Evolutionary conservation across 2,329 filamentous ascomycete species (phyloP).

Genomic region (Botrytis medusae): DNA sequence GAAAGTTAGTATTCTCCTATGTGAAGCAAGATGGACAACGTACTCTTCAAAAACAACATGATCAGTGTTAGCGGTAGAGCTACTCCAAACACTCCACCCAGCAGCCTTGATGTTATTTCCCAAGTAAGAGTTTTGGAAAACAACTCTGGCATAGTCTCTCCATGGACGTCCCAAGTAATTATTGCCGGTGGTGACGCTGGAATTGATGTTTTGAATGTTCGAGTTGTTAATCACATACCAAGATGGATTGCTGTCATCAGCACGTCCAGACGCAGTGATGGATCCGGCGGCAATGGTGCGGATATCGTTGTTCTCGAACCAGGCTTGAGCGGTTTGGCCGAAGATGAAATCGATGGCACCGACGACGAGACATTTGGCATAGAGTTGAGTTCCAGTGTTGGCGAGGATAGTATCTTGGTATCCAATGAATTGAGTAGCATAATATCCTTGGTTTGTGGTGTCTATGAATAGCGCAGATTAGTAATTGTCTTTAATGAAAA

Average conservation of each 20-base stretch:
- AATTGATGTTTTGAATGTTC: conserved; percentile 46
- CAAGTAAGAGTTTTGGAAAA: conserved; percentile 50
- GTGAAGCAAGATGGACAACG: neutral
- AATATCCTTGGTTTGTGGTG: conserved; percentile 55
- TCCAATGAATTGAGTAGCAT: conserved; percentile 53
- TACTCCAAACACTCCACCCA: conserved; percentile 53
- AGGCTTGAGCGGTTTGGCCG: conserved; percentile 51
- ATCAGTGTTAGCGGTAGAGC: conserved; percentile 29
- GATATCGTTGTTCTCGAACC: conserved; percentile 47
- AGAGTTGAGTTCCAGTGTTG: conserved; percentile 54
- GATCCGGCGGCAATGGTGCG: conserved; percentile 50
- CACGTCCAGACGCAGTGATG: conserved; percentile 48
- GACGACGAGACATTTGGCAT: conserved; percentile 55
- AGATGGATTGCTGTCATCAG: conserved; percentile 41
- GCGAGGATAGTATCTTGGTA: conserved; percentile 56
- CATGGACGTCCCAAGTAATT: conserved; percentile 55
- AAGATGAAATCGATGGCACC: conserved; percentile 62
- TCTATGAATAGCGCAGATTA: conserved; percentile 53
- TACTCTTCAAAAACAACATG: conserved; percentile 4
- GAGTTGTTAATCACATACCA: conserved; percentile 58
- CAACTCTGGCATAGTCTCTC: conserved; percentile 49
- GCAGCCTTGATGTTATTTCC: conserved; percentile 50
- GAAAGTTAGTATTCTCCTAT: neutral
- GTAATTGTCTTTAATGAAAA: conserved; percentile 44
- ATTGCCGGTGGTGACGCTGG: conserved; percentile 42